These are phyloP conservation scores for Penicillium salamii DNA, from an alignment of 495 filamentous ascomycete genomes.

Conservation along the genomic window DNA sequence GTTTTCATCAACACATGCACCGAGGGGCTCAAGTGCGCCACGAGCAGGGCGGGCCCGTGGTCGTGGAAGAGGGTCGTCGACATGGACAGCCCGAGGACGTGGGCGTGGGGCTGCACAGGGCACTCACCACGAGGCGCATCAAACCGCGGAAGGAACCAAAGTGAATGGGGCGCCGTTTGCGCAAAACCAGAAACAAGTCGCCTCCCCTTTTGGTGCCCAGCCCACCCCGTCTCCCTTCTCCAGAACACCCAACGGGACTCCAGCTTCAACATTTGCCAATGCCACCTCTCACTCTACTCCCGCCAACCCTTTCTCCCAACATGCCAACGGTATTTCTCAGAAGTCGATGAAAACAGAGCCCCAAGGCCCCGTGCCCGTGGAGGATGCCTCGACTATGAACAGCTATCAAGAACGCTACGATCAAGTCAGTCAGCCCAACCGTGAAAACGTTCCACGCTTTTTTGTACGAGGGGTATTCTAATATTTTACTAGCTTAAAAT, in stretches of 20 bases:
- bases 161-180: constrained; percentile 22
- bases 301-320: constrained; percentile 2
- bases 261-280: constrained; percentile 10
- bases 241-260: constrained; percentile 13
- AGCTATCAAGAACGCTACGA: constrained; percentile 44
- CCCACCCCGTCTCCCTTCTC: constrained; percentile 20
- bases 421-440: constrained; percentile 27
- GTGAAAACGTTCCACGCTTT: neutral
- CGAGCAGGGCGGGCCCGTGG: constrained; percentile 22
- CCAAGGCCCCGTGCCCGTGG: constrained; percentile 14
- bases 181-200: constrained; percentile 18
- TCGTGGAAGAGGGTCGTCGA: constrained; percentile 24
- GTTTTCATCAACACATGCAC: constrained; percentile 18
- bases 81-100: constrained; percentile 11
- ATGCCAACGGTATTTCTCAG: neutral
- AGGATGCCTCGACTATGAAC: constrained; percentile 21
- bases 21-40: constrained; percentile 17
- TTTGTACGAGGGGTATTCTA: constrained; percentile 13
- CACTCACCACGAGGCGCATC: constrained; percentile 7
- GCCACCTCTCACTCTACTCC: neutral
- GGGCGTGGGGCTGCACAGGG: constrained; percentile 21
- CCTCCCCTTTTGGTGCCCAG: constrained; percentile 17
- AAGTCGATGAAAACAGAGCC: too few species aligned
- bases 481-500: constrained; percentile 52
- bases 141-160: constrained; percentile 8